These are phyloP conservation scores for Mycena kentingensis DNA, from an alignment of 768 basidiomycete species.

Conservation along the genomic window DNA sequence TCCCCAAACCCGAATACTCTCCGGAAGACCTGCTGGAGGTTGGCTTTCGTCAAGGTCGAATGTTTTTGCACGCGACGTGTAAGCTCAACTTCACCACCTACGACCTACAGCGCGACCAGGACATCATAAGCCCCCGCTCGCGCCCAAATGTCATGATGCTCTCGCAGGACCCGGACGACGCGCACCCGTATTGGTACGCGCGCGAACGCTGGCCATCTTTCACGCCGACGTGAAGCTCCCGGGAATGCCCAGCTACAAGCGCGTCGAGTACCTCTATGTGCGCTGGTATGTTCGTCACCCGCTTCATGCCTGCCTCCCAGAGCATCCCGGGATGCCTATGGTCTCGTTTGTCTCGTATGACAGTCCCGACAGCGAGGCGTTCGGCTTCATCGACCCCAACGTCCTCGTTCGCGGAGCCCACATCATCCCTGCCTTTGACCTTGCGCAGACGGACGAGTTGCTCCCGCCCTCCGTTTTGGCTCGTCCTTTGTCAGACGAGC, in stretches of 20 bases:
- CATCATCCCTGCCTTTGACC: constrained; percentile 37
- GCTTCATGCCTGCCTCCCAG: not conserved
- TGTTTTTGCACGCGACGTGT: constrained; percentile 26
- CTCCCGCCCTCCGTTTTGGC: constrained; percentile 8
- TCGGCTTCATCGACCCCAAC: constrained; percentile 43
- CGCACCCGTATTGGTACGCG: constrained; percentile 29
- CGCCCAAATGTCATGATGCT: constrained; percentile 30
- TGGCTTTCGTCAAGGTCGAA: constrained; percentile 1
- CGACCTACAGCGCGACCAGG: constrained; percentile 35
- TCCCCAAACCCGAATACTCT: not conserved
- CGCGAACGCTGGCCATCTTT: constrained; percentile 21
- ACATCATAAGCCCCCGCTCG: constrained; percentile 29
- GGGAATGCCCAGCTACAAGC: not conserved
- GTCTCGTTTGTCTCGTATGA: constrained; percentile 9
- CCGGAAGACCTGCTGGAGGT: not conserved
- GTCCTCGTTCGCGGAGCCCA: constrained; percentile 34
- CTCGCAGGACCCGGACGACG: constrained; percentile 17
- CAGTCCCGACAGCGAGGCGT: constrained; percentile 26
- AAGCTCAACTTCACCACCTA: constrained; percentile 40
- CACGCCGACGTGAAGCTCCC: constrained; percentile 24
- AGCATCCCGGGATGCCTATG: constrained; percentile 11
- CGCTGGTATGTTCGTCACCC: not conserved
- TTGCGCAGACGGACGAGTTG: constrained; percentile 10
- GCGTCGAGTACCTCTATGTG: not conserved
- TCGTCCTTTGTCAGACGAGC: not conserved